phyloP scores from a whole-genome alignment of 2,329 filamentous ascomycete species.

The Calonectria pauciramosa region DNA sequence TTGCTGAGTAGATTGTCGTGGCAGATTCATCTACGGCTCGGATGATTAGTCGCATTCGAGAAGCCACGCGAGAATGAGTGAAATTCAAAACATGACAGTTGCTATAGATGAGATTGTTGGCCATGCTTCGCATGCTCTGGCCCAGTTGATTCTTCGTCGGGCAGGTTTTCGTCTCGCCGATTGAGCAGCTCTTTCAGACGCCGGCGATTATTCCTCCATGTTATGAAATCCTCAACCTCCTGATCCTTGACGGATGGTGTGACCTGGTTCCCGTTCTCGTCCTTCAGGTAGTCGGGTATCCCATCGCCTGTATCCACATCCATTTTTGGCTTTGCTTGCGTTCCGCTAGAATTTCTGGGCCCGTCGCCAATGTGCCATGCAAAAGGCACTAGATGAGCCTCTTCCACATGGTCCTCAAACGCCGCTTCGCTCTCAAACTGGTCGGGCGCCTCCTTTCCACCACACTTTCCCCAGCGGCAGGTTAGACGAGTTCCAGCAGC shows the following conservation, averaged over 20 bases:
- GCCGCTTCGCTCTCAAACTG: slow-evolving; percentile 54
- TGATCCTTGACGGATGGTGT: slow-evolving; percentile 70
- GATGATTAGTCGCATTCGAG: neutral
- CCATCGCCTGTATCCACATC: slow-evolving; percentile 37
- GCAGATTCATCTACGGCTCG: neutral
- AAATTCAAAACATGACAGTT: slow-evolving; percentile 9
- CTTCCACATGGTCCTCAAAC: slow-evolving; percentile 66
- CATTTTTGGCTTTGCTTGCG: slow-evolving; percentile 26
- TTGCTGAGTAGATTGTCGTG: neutral
- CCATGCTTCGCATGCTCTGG: slow-evolving; percentile 28
- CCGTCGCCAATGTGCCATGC: slow-evolving; percentile 74
- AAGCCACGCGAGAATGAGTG: neutral
- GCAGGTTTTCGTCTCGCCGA: slow-evolving; percentile 62
- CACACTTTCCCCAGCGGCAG: slow-evolving; percentile 53
- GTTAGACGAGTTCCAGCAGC: slow-evolving; percentile 3
- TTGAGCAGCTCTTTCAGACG: slow-evolving; percentile 59
- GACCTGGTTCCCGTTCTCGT: slow-evolving; percentile 66
- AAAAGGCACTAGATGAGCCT: slow-evolving; percentile 65
- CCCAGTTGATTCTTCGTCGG: slow-evolving; percentile 56
- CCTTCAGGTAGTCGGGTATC: slow-evolving; percentile 66
- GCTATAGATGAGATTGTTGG: neutral
- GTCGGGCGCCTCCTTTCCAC: slow-evolving; percentile 27
- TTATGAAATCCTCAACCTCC: slow-evolving; percentile 61
- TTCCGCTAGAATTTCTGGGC: slow-evolving; percentile 56
- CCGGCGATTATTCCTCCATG: slow-evolving; percentile 59